phyloP scores from a whole-genome alignment of 192 early-diverging fungal genomes.

The Backusella morwellensis region DNA sequence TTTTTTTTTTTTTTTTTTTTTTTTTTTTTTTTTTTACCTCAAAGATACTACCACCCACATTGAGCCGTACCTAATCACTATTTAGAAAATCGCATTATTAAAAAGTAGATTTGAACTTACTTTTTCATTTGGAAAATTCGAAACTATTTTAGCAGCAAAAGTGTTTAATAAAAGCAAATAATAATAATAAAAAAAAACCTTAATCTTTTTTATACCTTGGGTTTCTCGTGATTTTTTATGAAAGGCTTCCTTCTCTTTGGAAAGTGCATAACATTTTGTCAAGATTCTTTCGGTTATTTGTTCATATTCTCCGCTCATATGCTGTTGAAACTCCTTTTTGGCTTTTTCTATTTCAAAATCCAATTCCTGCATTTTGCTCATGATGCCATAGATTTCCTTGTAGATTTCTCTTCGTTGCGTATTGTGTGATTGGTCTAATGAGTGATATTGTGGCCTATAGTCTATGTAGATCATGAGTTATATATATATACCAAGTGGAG shows the following conservation, averaged over 20 bases:
- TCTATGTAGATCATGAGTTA: background rate
- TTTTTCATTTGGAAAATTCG: conserved; percentile 10
- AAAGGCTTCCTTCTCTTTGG: conserved; percentile 5
- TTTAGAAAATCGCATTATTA: background rate
- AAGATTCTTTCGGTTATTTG: conserved; percentile 4
- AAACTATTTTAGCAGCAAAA: background rate
- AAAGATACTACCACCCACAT: conserved; percentile 25
- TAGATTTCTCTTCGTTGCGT: conserved; percentile 15
- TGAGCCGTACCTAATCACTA: conserved; percentile 9
- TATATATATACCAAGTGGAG: background rate
- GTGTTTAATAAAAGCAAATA: background rate
- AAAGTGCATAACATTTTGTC: background rate
- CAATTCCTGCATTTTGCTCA: conserved; percentile 13
- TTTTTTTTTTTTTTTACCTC: conserved; percentile 15
- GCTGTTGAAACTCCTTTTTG: conserved; percentile 1
- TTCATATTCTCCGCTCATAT: conserved; percentile 17
- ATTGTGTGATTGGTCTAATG: conserved; percentile 24
- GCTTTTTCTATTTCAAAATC: conserved; percentile 13
- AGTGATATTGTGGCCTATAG: conserved; percentile 23
- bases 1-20: too few species aligned
- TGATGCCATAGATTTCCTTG: conserved; percentile 19
- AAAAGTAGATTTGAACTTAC: background rate
- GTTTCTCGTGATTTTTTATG: background rate
- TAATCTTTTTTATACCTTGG: conserved; percentile 6
- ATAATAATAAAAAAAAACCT: background rate